phyloP scores from a whole-genome alignment of 768 basidiomycete species.

The Lentinula aciculospora region DNA sequence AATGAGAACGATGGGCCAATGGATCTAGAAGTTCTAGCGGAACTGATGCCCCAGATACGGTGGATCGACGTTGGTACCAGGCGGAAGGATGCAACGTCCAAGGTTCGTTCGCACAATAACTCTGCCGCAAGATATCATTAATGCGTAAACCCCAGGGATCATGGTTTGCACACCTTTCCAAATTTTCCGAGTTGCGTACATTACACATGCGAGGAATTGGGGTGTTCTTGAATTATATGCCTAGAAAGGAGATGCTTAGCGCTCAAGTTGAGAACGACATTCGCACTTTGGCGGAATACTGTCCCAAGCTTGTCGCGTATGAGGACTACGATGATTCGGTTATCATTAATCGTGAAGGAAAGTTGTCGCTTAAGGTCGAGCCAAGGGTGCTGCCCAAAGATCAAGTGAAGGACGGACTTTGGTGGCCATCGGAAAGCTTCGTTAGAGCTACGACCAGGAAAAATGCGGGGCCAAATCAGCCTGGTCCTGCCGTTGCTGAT shows the following conservation, averaged over 20 bases:
- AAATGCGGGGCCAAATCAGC: neutral
- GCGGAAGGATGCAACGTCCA: neutral
- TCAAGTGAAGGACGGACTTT: neutral
- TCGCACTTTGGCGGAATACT: neutral
- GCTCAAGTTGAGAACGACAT: neutral
- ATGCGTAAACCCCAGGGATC: neutral
- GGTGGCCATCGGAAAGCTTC: neutral
- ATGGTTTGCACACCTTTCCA: neutral
- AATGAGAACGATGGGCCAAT: neutral
- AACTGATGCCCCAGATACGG: neutral
- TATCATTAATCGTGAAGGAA: neutral
- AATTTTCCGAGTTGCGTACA: neutral
- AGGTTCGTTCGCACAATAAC: neutral
- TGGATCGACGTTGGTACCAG: neutral
- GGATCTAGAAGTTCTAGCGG: neutral
- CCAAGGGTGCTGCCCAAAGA: neutral
- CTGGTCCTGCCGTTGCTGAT: neutral
- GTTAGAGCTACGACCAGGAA: neutral
- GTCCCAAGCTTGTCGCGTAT: neutral
- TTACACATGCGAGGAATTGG: conserved; percentile 2
- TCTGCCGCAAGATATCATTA: neutral
- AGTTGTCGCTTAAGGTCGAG: neutral
- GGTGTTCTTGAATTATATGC: neutral
- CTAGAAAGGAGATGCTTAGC: neutral
- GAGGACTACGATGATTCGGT: neutral